Conservation (phyloP, 345 rosid species). For the Pistacia vera region DNA sequence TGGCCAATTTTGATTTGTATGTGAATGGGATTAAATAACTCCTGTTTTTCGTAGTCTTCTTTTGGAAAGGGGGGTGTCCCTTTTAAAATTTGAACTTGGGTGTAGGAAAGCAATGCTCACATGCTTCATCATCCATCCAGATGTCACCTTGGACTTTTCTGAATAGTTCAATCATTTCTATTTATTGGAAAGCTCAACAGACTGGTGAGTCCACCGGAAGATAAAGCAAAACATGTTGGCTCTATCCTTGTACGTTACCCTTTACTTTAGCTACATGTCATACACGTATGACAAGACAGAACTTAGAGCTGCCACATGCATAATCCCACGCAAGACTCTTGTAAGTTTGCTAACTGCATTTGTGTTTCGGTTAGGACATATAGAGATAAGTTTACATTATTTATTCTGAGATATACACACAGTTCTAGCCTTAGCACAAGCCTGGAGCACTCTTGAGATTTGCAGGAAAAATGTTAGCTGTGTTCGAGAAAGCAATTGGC, state of each 20-base stretch:
- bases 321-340: constrained; percentile 2
- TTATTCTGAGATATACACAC: not conserved
- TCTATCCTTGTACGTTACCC: not conserved
- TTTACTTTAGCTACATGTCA: not conserved
- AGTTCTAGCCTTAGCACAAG: constrained; percentile 12
- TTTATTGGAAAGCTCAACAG: constrained; percentile 15
- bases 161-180: not conserved
- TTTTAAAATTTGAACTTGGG: not conserved
- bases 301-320: constrained; percentile 27
- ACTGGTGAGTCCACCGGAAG: constrained; percentile 12
- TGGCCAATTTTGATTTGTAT: constrained; percentile 6
- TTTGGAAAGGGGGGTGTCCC: not conserved
- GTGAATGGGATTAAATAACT: not conserved
- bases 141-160: not conserved
- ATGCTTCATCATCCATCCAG: constrained; percentile 17
- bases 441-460: not conserved
- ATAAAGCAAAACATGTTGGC: constrained; percentile 19
- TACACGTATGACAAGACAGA: constrained; percentile 15
- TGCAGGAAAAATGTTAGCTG: constrained; percentile 31
- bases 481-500: constrained; percentile 34
- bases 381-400: constrained; percentile 3
- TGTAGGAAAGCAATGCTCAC: constrained; percentile 6
- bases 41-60: not conserved
- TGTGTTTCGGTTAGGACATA: constrained; percentile 9
- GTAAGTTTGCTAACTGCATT: constrained; percentile 13